phyloP scores from a whole-genome alignment of 306 rosid genomes.

The Medicago lupulina region DNA sequence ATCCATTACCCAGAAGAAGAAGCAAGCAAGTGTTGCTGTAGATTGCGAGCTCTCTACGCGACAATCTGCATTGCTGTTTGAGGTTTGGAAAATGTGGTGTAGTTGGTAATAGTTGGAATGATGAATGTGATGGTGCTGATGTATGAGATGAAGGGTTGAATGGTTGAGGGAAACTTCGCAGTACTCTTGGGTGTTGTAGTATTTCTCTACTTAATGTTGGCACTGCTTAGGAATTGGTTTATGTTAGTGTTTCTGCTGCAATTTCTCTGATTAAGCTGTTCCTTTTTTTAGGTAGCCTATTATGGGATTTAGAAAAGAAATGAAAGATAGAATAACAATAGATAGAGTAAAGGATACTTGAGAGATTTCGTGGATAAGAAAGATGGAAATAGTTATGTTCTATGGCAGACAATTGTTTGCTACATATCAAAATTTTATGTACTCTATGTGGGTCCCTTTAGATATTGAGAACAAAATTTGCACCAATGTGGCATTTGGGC shows the following conservation, averaged over 20 bases:
- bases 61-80: slow-evolving; percentile 62
- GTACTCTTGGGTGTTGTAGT: slow-evolving; percentile 60
- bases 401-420: slow-evolving; percentile 39
- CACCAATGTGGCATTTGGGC: too few species aligned
- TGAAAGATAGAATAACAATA: background rate
- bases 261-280: background rate
- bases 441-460: slow-evolving; percentile 44
- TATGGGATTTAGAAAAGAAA: slow-evolving; percentile 37
- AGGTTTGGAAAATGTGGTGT: slow-evolving; percentile 42
- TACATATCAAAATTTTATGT: slow-evolving; percentile 1
- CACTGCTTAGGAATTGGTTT: slow-evolving; percentile 37
- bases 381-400: slow-evolving; percentile 36
- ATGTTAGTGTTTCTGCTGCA: slow-evolving; percentile 20
- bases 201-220: slow-evolving; percentile 47
- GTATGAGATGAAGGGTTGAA: slow-evolving; percentile 48
- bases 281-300: background rate
- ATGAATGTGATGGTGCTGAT: slow-evolving; percentile 43
- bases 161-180: slow-evolving; percentile 50
- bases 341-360: slow-evolving; percentile 37
- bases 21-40: slow-evolving; percentile 64
- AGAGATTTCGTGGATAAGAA: slow-evolving; percentile 71
- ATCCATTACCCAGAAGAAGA: slow-evolving; percentile 65
- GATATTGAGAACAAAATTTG: slow-evolving; percentile 5
- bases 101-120: slow-evolving; percentile 47
- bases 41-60: slow-evolving; percentile 73